Evolutionary conservation across 2,329 filamentous ascomycete genomes (phyloP), one percentile per base, ranked within the genome.

Genomic region (Microdochium trichocladiopsis): DNA sequence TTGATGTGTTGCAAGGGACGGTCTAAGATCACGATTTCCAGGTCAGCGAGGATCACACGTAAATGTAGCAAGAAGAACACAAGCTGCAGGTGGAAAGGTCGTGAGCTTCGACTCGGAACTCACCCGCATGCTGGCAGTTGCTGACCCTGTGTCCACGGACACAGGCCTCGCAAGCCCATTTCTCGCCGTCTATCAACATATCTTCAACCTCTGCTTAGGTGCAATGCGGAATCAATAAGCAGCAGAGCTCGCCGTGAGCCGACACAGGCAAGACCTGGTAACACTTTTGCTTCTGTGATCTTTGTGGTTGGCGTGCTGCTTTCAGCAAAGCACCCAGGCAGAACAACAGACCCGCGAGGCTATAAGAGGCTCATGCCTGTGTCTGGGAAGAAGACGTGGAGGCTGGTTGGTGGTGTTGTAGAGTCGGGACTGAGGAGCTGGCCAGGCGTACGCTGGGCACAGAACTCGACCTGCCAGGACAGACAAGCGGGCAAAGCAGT

Each of bases 141-240:
- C 92, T 97, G 69, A 99, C 94, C 69, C 94, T 90, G 77, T 99
- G 94, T 68, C 94, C 94, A 73, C 94, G 88, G 69, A 99, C 91
- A 76, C 94, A 99, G 75, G 92, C 92, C 76, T 95, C 90, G 79
- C 93, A 97, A 73, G 93, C 93, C 78, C 84, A 97, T 79, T 97
- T 97, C 78, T 96, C 90, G 72, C 93, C 93, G 79, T 96, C 86
- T 71, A 92, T 88, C 70, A 92, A 79, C 88, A 92, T 92, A 56
- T 63, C 18, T 21, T 16, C 41, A 12, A 18, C n/a, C 9, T n/a
- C n/a, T n/a, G n/a, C n/a, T n/a, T n/a, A n/a, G n/a, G n/a, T n/a
- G n/a, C n/a, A n/a, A n/a, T n/a, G n/a, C 41, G 41, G 18, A 45
- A 18, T 16, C 21, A 18, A 18, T 4, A 18, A 23, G 41, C n/a